Percentiles rank a stretch among this genome's conserved stretches.
phyloP scores from a whole-genome alignment of 176 grass and related monocot genomes.

The Chloris gayana region DNA sequence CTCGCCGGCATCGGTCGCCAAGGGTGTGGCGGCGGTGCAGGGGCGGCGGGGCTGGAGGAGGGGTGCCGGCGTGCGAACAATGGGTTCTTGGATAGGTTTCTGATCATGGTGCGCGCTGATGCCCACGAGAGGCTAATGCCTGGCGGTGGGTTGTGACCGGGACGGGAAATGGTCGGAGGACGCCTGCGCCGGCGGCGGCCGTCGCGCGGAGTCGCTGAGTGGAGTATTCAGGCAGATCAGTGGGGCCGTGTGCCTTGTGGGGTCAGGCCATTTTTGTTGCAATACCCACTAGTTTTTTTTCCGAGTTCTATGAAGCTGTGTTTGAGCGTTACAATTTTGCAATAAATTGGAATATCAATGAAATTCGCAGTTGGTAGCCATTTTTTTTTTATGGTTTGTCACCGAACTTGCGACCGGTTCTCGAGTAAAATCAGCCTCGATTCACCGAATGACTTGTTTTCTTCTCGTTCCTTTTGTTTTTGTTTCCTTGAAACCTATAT shows the following conservation, averaged over 20 bases:
- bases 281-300: neutral
- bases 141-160: neutral
- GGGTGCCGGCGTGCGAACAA: constrained; percentile 15
- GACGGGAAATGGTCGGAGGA: neutral
- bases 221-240: neutral
- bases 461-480: no score
- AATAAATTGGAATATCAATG: no score
- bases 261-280: constrained; percentile 10
- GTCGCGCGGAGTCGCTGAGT: neutral
- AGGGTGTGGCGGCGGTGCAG: constrained; percentile 22
- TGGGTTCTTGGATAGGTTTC: neutral
- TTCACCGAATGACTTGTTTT: no score
- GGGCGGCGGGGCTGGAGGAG: constrained; percentile 14
- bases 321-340: no score
- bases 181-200: neutral
- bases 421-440: no score
- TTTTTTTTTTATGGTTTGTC: no score
- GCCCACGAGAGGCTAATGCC: neutral
- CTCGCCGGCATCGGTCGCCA: neutral
- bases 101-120: constrained; percentile 35
- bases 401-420: no score
- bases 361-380: no score
- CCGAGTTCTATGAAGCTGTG: neutral
- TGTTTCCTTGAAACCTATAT: no score
- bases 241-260: neutral